Base-by-base conservation (phyloP, 495 filamentous ascomycete genomes). In the Lentithecium fluviatile region DNA sequence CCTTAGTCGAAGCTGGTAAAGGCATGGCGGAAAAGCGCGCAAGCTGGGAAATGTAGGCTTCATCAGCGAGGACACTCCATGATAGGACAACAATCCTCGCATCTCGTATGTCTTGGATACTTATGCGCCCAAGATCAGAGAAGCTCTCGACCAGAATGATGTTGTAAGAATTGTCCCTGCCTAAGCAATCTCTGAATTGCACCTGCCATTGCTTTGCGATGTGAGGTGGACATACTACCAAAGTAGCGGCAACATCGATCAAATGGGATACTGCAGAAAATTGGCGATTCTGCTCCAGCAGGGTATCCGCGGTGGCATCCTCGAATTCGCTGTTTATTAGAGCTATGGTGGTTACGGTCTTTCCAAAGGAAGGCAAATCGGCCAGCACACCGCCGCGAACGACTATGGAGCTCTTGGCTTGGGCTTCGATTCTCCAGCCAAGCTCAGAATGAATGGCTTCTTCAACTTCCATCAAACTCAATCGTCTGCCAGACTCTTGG, bases 321-420 rank as follows among this genome's bases (percentile, higher is more conserved):
- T 69, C 21, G 20, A 72, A 59, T 52, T 81, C 79, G 10, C 63
- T 51, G 43, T 86, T 82, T 20, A 89, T 82, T 19, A 94, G 71
- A 0, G 79, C 88, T 8, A 95, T 77, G 1, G 79, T 82, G n/a
- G 84, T 78, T 2, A 87, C 82, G 0, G 90, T 96, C 66, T 96
- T 96, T 0, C 90, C 90, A 68, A 88, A 94, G 10, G 88, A 88
- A 42, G 91, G 85, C 51, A 89, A 79, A 60, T 93, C 87, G 3
- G 88, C 88, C 0, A 90, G 76, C 23, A 94, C 77, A 15, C 90
- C 90, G 21, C 90, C 90, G 7, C 76, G 78, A 53, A 84, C 66
- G 8, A 58, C 68, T 34, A 81, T 73, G 1, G 71, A 47, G 3
- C 54, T 58, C 26, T 77, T 75, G 1, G 82, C 88, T 10, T 73